Base-by-base conservation (phyloP, 306 rosid genomes). In the Hippophae rhamnoides region DNA sequence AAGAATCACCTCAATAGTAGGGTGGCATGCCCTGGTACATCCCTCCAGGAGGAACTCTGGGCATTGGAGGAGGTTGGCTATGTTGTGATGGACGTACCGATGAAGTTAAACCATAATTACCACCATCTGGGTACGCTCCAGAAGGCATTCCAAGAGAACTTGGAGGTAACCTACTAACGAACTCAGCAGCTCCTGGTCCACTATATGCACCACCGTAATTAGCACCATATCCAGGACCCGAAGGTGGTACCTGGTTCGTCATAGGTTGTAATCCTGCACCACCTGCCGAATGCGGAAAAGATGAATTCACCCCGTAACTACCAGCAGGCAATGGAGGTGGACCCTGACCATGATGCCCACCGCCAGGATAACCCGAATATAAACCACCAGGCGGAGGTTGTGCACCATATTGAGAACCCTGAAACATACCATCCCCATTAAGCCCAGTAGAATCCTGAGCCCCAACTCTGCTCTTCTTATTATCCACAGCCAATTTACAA, bases 41-140 rank as follows among this genome's bases (percentile, higher is more conserved):
- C 6, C 84, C 83, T 43, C 87, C 87, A 7, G 86, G 86, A 25
- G 82, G 88, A 50, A 74, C 82, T 74, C 95, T 84, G 7, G 95
- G 84, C 13, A 73, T 73, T 10, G 63, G 47, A 5, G 70, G 71
- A 60, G 57, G 59, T 14, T 12, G 90, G 80, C 1, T 80, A 79
- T 5, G 88, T 79, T 51, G 72, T 2, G 67, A 44, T 25, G 71
- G 71, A 26, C 18, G 67, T 5, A 31, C 76, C 73, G 87, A 63
- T 5, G 77, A 62, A 27, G 84, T 66, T 51, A 84, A 66, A 67
- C 74, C 65, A 50, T 77, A 81, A 43, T 63, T 82, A 3, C 79
- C 70, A 61, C 79, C 47, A 0, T 81, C 90, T 7, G 75, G 79
- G 72, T 79, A 84, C 10, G 79, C 90, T 54, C 80, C 83, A 48